Base-by-base conservation (phyloP, 1,139 yeast genomes). In the Yamadazyma buinensis region DNA sequence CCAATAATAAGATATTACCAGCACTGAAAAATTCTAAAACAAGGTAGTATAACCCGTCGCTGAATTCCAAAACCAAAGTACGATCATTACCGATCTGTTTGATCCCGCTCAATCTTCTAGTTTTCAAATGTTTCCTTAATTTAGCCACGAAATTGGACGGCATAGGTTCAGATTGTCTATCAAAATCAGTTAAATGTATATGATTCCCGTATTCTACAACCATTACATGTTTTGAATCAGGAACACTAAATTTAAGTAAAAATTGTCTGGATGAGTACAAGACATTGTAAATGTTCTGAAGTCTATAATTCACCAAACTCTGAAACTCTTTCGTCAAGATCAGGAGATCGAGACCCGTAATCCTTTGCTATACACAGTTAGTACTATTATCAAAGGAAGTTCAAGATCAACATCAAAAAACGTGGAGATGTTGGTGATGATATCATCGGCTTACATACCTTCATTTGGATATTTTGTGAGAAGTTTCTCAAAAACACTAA, bases 11-110 rank as follows among this genome's bases (percentile, higher is more conserved):
- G 39, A 92, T 77, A 52, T 92, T 92, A 24, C 98, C 98, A 2
- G 96, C 96, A 52, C 96, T 86, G 63, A 88, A 90, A 49, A 92
- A 90, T 54, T 92, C 98, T 40, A 92, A 61, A 0, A 86, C 95
- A 45, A 90, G 64, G 50, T 84, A 83, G 56, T 64, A 85, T 36
- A 77, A 54, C 7, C 95, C 94, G 47, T 86, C 95, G 34, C 88
- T 77, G 57, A 92, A 90, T 39, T 85, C 79, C 33, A 92, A 56
- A 0, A 87, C 95, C 35, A 86, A 64, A 15, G 87, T 77, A 53
- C 98, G 72, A 53, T 88, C 96, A 47, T 78, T 75, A 1, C 79
- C 81, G 10, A 92, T 75, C 44, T 88, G 95, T 43, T 74, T 76
- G 31, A 92, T 66, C 18, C 75, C 74, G 0, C 94, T 77, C 31